Evolutionary conservation across 108 stramenopile genomes (phyloP).

Genomic region (Cylindrotheca fusiformis): DNA sequence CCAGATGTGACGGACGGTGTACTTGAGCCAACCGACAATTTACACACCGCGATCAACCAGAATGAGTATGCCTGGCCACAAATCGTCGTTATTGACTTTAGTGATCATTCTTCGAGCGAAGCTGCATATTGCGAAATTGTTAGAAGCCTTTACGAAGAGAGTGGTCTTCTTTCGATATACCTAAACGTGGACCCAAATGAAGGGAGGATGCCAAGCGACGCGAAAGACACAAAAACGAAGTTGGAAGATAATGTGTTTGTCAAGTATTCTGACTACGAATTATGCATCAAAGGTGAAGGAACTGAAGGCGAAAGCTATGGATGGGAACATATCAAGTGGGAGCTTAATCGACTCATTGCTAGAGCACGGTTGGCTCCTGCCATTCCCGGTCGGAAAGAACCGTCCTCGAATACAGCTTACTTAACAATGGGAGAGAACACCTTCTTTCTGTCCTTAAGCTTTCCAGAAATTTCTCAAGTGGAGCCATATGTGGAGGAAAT

Average conservation of each 20-base stretch:
- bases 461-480: conserved; percentile 72
- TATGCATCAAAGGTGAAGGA: conserved; percentile 80
- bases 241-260: conserved; percentile 65
- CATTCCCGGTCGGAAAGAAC: conserved; percentile 55
- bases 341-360: conserved; percentile 71
- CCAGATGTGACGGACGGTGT: conserved; percentile 9
- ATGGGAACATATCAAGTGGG: conserved; percentile 81
- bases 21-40: neutral
- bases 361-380: conserved; percentile 72
- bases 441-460: conserved; percentile 79
- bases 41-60: conserved; percentile 39
- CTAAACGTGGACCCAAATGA: conserved; percentile 69
- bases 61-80: conserved; percentile 32
- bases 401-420: conserved; percentile 67
- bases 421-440: conserved; percentile 83
- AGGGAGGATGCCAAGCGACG: conserved; percentile 25
- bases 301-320: conserved; percentile 10
- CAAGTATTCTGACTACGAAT: conserved; percentile 75
- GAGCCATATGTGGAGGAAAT: conserved; percentile 79
- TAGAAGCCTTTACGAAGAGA: conserved; percentile 52
- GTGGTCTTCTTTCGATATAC: conserved; percentile 56
- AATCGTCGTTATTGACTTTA: conserved; percentile 69
- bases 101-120: conserved; percentile 29
- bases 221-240: conserved; percentile 30
- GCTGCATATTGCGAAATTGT: conserved; percentile 33